A percentile compares a stretch with the other conserved stretches of the same genome.
Conservation (phyloP, 257 asterid species). For the Cordia subcordata region DNA sequence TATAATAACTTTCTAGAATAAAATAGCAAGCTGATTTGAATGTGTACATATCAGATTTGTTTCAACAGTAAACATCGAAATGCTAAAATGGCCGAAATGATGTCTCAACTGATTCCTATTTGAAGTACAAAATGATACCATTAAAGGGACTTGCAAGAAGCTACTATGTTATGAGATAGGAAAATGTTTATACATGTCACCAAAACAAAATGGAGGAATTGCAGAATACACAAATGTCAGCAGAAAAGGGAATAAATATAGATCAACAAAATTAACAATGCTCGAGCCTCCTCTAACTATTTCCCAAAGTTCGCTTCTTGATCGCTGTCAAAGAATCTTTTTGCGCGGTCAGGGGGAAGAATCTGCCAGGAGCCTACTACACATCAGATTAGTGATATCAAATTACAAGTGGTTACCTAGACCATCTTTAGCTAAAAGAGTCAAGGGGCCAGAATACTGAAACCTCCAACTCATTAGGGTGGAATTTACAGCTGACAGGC, state of each 20-base stretch:
- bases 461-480: background rate
- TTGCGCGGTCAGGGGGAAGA: background rate
- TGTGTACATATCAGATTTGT: no score
- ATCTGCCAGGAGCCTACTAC: background rate
- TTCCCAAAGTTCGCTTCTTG: no score
- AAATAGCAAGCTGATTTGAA: no score
- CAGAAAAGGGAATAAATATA: background rate
- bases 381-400: background rate
- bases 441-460: background rate
- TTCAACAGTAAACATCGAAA: no score
- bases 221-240: background rate
- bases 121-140: background rate
- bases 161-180: no score
- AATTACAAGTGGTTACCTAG: slow-evolving; percentile 1
- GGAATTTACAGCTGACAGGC: background rate
- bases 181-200: no score
- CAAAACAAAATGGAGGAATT: background rate
- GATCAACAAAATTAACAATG: background rate
- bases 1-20: no score
- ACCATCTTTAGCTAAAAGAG: slow-evolving; percentile 1
- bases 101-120: background rate
- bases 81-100: no score
- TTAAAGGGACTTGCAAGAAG: background rate
- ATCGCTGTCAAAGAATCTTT: no score
- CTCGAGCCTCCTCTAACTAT: background rate